Evolutionary conservation across 257 asterid species (phyloP).

Genomic region (Penstemon barbatus): DNA sequence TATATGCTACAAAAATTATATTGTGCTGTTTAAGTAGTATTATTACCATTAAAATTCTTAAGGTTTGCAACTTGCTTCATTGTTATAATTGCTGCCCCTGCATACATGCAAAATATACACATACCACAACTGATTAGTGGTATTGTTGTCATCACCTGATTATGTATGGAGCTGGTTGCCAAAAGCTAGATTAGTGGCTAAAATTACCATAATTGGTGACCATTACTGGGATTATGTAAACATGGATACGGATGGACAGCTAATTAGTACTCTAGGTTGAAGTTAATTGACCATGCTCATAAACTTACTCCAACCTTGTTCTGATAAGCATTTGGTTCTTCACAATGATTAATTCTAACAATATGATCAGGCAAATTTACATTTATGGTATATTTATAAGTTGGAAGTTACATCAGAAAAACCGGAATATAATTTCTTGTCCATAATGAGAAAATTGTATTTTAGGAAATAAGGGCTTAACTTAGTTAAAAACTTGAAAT

Average conservation of each 20-base stretch:
- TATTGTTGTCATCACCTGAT: no score
- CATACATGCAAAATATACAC: no score
- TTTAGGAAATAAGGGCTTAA: neutral
- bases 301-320: neutral
- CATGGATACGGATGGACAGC: no score
- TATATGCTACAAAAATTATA: no score
- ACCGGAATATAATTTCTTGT: neutral
- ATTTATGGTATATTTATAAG: neutral
- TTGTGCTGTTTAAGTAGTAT: no score
- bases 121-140: no score
- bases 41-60: no score
- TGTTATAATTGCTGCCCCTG: no score
- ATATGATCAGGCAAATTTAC: neutral
- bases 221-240: neutral
- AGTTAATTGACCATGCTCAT: neutral
- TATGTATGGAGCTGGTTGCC: no score
- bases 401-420: neutral
- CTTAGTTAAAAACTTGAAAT: slow-evolving; percentile 29
- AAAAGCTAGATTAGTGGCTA: no score
- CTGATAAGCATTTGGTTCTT: neutral
- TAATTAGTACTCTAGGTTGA: neutral
- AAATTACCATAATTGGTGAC: no score
- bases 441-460: neutral
- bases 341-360: neutral
- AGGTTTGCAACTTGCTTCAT: no score